phyloP scores from a whole-genome alignment of 2,329 filamentous ascomycete species.

The Aspergillus sp. region DNA sequence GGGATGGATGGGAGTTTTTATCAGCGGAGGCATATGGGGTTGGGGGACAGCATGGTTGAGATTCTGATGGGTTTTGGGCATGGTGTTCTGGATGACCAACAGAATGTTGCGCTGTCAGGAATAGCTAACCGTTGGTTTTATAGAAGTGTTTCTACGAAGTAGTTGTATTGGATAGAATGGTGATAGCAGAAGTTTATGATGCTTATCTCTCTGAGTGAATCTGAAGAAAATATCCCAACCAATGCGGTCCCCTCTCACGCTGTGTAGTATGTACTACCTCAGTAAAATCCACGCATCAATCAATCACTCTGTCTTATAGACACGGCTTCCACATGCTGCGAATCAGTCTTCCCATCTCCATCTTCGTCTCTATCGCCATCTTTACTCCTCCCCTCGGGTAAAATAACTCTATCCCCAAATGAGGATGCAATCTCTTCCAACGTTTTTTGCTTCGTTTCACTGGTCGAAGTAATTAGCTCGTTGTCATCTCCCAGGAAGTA shows the following conservation, averaged over 20 bases:
- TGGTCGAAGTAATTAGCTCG: conserved; percentile 9
- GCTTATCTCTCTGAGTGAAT: too few species aligned
- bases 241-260: too few species aligned
- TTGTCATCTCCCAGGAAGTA: not conserved
- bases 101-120: too few species aligned
- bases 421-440: conserved; percentile 45
- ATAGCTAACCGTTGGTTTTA: too few species aligned
- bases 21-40: conserved; percentile 1
- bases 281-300: too few species aligned
- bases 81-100: too few species aligned
- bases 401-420: conserved; percentile 43
- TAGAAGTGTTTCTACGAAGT: too few species aligned
- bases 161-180: too few species aligned
- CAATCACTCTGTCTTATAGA: conserved; percentile 2
- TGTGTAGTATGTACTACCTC: too few species aligned
- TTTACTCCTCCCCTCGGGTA: conserved; percentile 18
- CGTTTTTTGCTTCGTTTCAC: conserved; percentile 44
- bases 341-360: conserved; percentile 14
- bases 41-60: not conserved
- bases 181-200: too few species aligned
- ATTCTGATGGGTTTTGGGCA: not conserved
- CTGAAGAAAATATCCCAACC: too few species aligned
- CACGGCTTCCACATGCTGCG: conserved; percentile 8
- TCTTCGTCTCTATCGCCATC: conserved; percentile 16
- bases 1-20: conserved; percentile 16